Evolutionary conservation across 1,284 basidiomycete species (phyloP), one percentile per base, ranked within the genome.

Genomic region (Ceratobasidium sp.): DNA sequence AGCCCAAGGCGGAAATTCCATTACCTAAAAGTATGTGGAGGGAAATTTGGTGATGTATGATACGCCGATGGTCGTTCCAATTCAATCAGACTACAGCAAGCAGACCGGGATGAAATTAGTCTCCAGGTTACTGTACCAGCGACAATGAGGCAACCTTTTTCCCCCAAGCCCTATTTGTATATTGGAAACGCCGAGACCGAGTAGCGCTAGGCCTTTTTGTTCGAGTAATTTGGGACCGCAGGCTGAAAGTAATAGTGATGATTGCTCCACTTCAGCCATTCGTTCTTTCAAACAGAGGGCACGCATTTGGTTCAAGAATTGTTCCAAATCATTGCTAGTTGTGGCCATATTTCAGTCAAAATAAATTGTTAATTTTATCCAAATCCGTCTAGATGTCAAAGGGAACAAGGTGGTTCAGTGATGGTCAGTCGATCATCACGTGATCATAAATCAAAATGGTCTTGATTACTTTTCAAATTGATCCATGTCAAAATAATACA

Each of bases 131-230:
- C 30, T 11, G n/a, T 14, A 11, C 30, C 23, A 21, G 9, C 11
- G 33, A n/a, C 3, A 11, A 39, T 21, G 36, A 19, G 29, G 29
- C 39, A 19, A 95, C 90, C 87, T 93, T 81, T 95, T 96, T 25
- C 93, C 94, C 29, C 94, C 95, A 1, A 97, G 81, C 1, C 94
- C 95, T 29, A 96, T 83, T 54, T 84, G 85, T 25, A 94, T 82
- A 21, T 82, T 83, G 1, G 84, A 82, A 0, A 94, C 81, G 0
- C 89, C 87, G 8, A 98, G 80, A 30, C 87, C 87, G 33, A 85
- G 84, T 0, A 97, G 78, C 1, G 91, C 88, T 4, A 98, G 80
- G 0, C 95, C 95, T 73, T 91, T 89, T 73, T 91, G 88, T 77
- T 97, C 94, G 16, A 98, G 83, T 11, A 95, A 79, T 74, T 88